Conservation (phyloP, 768 basidiomycete genomes). For the Boletus reticulatus region DNA sequence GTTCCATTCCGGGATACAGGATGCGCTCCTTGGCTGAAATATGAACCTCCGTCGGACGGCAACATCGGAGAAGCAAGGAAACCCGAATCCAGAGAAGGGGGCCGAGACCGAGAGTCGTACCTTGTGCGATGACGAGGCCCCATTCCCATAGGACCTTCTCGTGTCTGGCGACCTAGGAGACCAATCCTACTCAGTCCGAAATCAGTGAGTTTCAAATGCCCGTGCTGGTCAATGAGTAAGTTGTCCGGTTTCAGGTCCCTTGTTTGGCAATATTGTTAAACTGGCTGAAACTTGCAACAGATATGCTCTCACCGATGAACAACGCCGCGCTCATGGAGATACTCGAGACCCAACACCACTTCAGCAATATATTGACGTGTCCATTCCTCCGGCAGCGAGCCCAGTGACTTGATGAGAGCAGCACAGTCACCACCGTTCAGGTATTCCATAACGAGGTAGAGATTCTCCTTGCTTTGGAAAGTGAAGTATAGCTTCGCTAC, state of each 20-base stretch:
- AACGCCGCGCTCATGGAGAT: slow-evolving; percentile 92
- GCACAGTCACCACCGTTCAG: slow-evolving; percentile 98
- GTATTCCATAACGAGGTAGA: slow-evolving; percentile 99
- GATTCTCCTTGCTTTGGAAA: slow-evolving; percentile 98
- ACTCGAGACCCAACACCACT: slow-evolving; percentile 91
- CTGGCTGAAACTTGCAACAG: background rate
- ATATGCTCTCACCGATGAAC: slow-evolving; percentile 82
- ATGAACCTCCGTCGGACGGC: slow-evolving; percentile 70
- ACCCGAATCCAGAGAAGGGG: slow-evolving; percentile 78
- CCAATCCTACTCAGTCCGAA: slow-evolving; percentile 97
- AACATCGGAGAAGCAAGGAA: slow-evolving; percentile 77
- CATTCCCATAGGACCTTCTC: slow-evolving; percentile 51
- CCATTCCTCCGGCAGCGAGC: slow-evolving; percentile 94
- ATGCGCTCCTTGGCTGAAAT: slow-evolving; percentile 70
- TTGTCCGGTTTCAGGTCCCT: slow-evolving; percentile 99
- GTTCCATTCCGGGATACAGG: slow-evolving; percentile 57
- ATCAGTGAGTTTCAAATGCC: slow-evolving; percentile 97
- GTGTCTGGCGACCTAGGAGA: slow-evolving; percentile 94
- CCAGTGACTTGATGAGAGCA: slow-evolving; percentile 94
- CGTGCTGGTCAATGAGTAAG: slow-evolving; percentile 92
- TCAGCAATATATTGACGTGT: slow-evolving; percentile 95
- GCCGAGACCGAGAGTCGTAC: slow-evolving; percentile 69
- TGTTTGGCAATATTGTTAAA: slow-evolving; percentile 9
- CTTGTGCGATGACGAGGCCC: slow-evolving; percentile 52
- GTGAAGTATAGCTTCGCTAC: slow-evolving; percentile 98